These are phyloP conservation scores for Phytophthora citrophthora DNA, from an alignment of 352 stramenopile species.

Conservation along the genomic window DNA sequence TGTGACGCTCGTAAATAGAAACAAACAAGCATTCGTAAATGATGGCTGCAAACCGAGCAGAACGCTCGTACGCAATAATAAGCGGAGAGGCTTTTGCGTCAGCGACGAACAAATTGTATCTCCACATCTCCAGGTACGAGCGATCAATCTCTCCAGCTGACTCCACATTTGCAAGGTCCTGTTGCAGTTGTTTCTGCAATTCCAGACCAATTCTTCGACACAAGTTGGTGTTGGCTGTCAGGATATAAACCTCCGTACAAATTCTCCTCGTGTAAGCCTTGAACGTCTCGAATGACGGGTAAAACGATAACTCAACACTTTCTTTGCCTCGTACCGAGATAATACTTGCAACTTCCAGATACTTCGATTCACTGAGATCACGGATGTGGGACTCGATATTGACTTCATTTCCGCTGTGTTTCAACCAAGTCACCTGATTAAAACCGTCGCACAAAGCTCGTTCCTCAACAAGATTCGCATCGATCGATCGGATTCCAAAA, in stretches of 20 bases:
- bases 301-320: slow-evolving; percentile 14
- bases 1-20: slow-evolving; percentile 19
- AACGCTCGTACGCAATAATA: slow-evolving; percentile 30
- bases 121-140: slow-evolving; percentile 34
- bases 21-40: slow-evolving; percentile 46
- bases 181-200: slow-evolving; percentile 11
- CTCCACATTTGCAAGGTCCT: background rate
- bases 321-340: background rate
- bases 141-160: background rate
- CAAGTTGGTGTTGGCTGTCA: background rate
- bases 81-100: slow-evolving; percentile 13
- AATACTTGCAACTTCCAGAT: slow-evolving; percentile 20
- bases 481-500: slow-evolving; percentile 45
- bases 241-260: slow-evolving; percentile 2
- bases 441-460: slow-evolving; percentile 35
- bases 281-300: slow-evolving; percentile 23
- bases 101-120: slow-evolving; percentile 34
- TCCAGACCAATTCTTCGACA: slow-evolving; percentile 4
- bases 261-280: slow-evolving; percentile 13
- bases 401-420: background rate
- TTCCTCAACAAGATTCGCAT: slow-evolving; percentile 41
- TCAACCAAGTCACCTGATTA: slow-evolving; percentile 31
- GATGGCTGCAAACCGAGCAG: slow-evolving; percentile 2
- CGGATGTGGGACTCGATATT: slow-evolving; percentile 34
- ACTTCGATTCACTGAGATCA: slow-evolving; percentile 5